phyloP scores from a whole-genome alignment of 495 filamentous ascomycete genomes.

The Penicillium canescens region DNA sequence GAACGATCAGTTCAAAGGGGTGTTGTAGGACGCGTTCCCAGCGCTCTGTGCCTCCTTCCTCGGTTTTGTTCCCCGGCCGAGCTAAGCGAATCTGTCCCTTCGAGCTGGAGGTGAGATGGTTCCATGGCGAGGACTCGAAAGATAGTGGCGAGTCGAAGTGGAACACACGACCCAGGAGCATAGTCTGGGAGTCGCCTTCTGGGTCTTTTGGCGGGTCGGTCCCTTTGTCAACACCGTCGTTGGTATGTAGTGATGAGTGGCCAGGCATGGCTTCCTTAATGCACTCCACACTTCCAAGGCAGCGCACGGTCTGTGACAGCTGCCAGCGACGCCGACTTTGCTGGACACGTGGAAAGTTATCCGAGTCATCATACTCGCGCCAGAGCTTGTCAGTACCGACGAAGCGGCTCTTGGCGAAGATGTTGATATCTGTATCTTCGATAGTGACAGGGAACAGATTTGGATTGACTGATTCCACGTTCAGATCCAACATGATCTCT shows the following conservation, averaged over 20 bases:
- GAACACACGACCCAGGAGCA: constrained; percentile 86
- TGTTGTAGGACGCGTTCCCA: constrained; percentile 91
- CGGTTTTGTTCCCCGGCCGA: constrained; percentile 86
- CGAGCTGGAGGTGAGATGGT: constrained; percentile 61
- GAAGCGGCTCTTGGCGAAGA: constrained; percentile 90
- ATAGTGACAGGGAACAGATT: constrained; percentile 86
- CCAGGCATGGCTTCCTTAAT: constrained; percentile 15
- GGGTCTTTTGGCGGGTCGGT: constrained; percentile 71
- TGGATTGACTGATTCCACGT: constrained; percentile 85
- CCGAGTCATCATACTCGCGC: constrained; percentile 53
- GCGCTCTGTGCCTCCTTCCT: constrained; percentile 78
- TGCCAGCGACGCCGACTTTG: constrained; percentile 37
- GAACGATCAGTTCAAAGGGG: constrained; percentile 87
- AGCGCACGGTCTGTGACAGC: constrained; percentile 31
- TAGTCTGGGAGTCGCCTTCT: constrained; percentile 69
- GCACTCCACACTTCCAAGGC: constrained; percentile 26
- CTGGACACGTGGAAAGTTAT: constrained; percentile 35
- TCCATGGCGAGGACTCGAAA: constrained; percentile 87
- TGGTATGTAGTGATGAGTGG: constrained; percentile 1
- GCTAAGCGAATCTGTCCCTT: constrained; percentile 78
- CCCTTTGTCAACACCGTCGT: constrained; percentile 61
- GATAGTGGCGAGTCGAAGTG: constrained; percentile 82
- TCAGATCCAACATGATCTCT: constrained; percentile 92
- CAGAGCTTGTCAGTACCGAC: constrained; percentile 77
- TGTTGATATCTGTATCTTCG: constrained; percentile 79